Conservation (phyloP, 805 yeast genomes). For the Lipomyces oligophaga region DNA sequence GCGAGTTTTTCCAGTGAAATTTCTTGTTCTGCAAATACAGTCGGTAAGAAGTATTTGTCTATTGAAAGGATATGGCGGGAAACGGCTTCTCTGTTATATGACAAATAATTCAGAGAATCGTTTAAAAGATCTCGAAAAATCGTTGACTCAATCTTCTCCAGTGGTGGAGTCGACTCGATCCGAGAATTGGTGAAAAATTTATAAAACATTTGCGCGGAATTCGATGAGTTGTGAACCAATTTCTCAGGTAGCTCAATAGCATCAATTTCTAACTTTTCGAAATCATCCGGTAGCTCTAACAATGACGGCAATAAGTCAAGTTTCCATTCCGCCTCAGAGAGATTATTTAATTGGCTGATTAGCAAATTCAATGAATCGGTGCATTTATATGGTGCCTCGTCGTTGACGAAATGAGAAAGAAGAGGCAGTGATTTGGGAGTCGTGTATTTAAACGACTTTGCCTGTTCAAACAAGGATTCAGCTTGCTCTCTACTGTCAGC, state of each 20-base stretch:
- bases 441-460: constrained; percentile 7
- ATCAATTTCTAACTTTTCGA: constrained; percentile 4
- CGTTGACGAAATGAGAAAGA: constrained; percentile 23
- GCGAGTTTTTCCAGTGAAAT: constrained; percentile 68
- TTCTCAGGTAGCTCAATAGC: constrained; percentile 34
- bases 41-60: constrained; percentile 65
- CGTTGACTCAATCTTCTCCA: constrained; percentile 51
- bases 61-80: constrained; percentile 75
- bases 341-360: constrained; percentile 12
- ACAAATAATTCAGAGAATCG: constrained; percentile 74
- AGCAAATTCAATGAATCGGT: constrained; percentile 13
- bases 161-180: constrained; percentile 64
- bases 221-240: neutral
- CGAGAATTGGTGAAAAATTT: constrained; percentile 49
- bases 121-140: constrained; percentile 69
- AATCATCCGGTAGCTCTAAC: constrained; percentile 29
- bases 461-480: constrained; percentile 6
- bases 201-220: constrained; percentile 53
- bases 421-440: constrained; percentile 10
- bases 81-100: constrained; percentile 84
- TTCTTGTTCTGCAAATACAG: constrained; percentile 68
- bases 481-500: constrained; percentile 7
- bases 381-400: constrained; percentile 20
- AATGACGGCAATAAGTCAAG: too few species aligned
- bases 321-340: constrained; percentile 19